A percentile compares a stretch with the other conserved stretches of the same genome.
phyloP scores from a whole-genome alignment of 202 grass and related monocot genomes.

The Carex sylvatica region DNA sequence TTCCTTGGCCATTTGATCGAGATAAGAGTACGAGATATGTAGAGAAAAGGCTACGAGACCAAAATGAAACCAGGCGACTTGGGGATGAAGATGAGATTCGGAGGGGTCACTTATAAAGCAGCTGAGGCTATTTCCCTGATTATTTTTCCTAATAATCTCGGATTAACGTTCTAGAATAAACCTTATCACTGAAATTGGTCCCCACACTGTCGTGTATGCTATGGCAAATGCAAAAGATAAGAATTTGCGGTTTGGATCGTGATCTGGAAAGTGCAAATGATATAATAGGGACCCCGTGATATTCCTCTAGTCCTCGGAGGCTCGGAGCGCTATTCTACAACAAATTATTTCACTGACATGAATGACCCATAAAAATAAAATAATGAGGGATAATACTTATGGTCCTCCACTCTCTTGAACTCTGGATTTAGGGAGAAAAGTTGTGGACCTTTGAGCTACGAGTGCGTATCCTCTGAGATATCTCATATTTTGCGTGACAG shows the following conservation, averaged over 20 bases:
- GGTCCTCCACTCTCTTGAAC: not conserved
- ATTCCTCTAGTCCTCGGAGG: not conserved
- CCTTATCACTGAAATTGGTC: not conserved
- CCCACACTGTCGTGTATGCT: not conserved
- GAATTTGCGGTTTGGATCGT: slow-evolving; percentile 5
- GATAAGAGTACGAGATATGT: not conserved
- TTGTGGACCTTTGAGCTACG: not conserved
- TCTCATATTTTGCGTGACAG: no score
- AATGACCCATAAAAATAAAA: not conserved
- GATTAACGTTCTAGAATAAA: not conserved
- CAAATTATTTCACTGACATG: not conserved
- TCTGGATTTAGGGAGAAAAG: not conserved
- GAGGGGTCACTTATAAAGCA: slow-evolving; percentile 12
- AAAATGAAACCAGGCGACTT: slow-evolving; percentile 3
- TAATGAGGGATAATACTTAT: not conserved
- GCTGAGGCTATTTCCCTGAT: not conserved
- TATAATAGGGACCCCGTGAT: not conserved
- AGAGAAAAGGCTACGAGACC: slow-evolving; percentile 21
- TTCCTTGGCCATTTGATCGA: slow-evolving; percentile 81
- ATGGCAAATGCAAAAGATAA: not conserved
- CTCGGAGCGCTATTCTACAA: not conserved
- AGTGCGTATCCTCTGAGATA: no score
- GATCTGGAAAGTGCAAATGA: not conserved
- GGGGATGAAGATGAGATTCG: slow-evolving; percentile 3
- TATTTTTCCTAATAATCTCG: not conserved